Conservation (phyloP, 1,284 basidiomycete species). For the Ustilago cynodontis region DNA sequence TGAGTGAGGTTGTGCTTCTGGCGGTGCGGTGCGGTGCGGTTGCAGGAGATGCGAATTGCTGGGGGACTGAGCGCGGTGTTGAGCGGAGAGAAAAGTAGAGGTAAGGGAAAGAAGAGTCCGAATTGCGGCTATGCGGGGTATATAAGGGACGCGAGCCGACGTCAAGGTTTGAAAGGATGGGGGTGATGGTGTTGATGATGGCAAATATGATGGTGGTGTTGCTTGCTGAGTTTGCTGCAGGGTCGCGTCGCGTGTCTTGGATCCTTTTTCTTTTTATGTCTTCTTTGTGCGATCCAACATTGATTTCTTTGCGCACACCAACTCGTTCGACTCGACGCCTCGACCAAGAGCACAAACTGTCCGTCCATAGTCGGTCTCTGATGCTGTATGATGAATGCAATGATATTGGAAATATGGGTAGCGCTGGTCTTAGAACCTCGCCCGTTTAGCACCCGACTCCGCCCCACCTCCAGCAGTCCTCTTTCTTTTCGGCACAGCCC, state of each 20-base stretch:
- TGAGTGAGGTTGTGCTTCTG: background rate
- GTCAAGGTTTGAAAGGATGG: background rate
- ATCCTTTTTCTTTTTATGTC: background rate
- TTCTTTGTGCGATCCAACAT: background rate
- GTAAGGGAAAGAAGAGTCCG: background rate
- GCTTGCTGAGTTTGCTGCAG: background rate
- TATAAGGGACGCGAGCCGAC: background rate
- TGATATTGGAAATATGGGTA: background rate
- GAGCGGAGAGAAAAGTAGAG: no score
- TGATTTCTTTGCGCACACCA: background rate
- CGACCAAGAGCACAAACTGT: background rate
- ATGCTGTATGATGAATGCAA: background rate
- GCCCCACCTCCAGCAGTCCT: conserved; percentile 1
- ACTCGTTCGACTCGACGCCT: background rate
- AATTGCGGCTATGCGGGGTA: background rate
- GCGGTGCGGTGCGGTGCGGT: background rate
- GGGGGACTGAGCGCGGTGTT: no score
- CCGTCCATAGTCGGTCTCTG: background rate
- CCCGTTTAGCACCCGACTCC: conserved; percentile 11
- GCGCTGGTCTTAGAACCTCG: conserved; percentile 14
- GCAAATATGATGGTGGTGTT: conserved; percentile 12
- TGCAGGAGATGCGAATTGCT: background rate
- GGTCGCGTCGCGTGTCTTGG: conserved; percentile 27
- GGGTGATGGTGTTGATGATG: conserved; percentile 10
- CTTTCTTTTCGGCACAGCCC: conserved; percentile 43